Conservation (phyloP, 805 yeast species). For the Candida berthetii region DNA sequence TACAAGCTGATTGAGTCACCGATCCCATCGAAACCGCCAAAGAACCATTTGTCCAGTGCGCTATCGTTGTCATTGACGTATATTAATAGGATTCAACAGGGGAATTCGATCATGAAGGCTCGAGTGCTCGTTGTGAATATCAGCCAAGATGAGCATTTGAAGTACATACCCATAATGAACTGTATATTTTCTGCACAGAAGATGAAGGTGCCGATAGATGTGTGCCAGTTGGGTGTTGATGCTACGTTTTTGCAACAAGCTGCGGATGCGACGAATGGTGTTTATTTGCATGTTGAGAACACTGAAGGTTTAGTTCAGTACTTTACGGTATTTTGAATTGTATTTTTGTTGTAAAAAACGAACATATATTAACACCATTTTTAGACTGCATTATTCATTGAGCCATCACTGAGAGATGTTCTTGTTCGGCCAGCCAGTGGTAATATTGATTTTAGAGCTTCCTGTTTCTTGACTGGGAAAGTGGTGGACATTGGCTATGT, state of each 20-base stretch:
- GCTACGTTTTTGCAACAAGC: conserved; percentile 93
- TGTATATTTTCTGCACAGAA: conserved; percentile 94
- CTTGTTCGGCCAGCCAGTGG: conserved; percentile 78
- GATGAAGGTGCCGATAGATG: conserved; percentile 83
- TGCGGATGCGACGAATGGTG: conserved; percentile 89
- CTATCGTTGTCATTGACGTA: conserved; percentile 77
- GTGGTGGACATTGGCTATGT: conserved; percentile 92
- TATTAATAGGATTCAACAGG: conserved; percentile 50
- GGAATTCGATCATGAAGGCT: conserved; percentile 48
- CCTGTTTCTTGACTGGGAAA: conserved; percentile 86
- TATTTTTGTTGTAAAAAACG: too few relatives aligned
- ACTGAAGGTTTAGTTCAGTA: conserved; percentile 81
- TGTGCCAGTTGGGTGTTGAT: conserved; percentile 68
- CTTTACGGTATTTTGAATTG: conserved; percentile 39
- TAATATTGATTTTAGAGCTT: conserved; percentile 89
- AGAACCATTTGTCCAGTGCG: conserved; percentile 66
- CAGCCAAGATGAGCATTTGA: conserved; percentile 68
- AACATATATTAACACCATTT: too few relatives aligned
- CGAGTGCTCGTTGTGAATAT: conserved; percentile 58
- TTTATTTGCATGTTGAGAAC: conserved; percentile 62
- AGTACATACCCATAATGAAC: conserved; percentile 92
- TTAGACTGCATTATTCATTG: conserved; percentile 75
- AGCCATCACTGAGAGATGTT: conserved; percentile 73
- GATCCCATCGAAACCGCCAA: conserved; percentile 25
- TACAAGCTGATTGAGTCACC: conserved; percentile 27